phyloP scores from a whole-genome alignment of 257 asterid species.

The Nicotiana attenuata region DNA sequence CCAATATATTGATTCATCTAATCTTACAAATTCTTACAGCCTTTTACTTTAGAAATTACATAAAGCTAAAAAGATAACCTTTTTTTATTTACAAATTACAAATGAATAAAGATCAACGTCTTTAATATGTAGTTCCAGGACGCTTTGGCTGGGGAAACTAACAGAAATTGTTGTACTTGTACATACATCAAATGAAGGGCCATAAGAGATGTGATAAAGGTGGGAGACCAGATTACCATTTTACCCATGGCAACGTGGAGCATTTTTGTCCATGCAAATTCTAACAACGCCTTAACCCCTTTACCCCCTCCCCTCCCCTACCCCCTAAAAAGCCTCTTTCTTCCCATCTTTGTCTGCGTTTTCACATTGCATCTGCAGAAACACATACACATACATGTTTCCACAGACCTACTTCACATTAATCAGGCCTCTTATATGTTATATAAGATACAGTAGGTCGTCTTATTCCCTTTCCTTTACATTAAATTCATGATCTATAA shows the following conservation, averaged over 20 bases:
- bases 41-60: background rate
- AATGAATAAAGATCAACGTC: background rate
- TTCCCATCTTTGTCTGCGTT: background rate
- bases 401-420: background rate
- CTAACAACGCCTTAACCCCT: background rate
- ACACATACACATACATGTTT: background rate
- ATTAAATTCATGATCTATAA: background rate
- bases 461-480: background rate
- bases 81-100: background rate
- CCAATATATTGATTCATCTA: background rate
- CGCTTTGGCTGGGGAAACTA: no score
- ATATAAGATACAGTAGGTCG: no score
- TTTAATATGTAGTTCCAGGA: background rate
- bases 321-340: background rate
- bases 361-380: background rate
- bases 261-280: constrained; percentile 43
- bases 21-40: background rate
- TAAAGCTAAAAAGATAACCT: no score
- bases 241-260: constrained; percentile 45
- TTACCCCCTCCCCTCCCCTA: background rate
- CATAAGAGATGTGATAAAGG: background rate
- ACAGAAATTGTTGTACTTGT: background rate
- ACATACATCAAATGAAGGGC: background rate
- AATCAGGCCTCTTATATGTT: background rate
- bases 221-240: background rate